Evolutionary conservation across 106 monocot species (phyloP), one percentile per base, ranked within the genome.

Genomic region (Amphibolis antarctica): DNA sequence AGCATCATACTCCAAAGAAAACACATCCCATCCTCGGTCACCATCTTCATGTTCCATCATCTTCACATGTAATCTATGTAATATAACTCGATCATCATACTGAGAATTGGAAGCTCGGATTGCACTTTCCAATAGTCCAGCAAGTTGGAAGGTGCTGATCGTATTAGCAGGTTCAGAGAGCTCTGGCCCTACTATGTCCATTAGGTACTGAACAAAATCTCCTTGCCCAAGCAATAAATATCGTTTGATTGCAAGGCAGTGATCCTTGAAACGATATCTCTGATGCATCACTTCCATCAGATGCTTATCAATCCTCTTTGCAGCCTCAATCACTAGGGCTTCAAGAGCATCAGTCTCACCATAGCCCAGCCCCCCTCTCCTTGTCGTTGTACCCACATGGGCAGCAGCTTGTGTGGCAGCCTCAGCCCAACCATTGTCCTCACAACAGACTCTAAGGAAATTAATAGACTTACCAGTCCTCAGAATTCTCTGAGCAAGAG

Each of bases 1-100:
- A 12, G 98, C 82, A 55, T 91, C 87, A 49, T 98, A 98, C 53
- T 87, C 98, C 69, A 98, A 71, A 1, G 98, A 86, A 59, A 98
- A 98, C 11, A 98, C 98, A 75, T 98, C 98, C 98, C 98, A 98
- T 22, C 98, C 98, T 58, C 75, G 73, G 53, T 91, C 85, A n/a
- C 91, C 98, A 73, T 91, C 87, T 4, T 73, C 77, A 75, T 85
- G 82, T 63, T 91, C 91, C 91, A 98, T 98, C 82, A 98, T 85
- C 68, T 78, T 98, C 20, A 98, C 91, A 79, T 91, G 91, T 58
- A 98, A 58, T 27, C 91, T 54, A 21, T 91, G 87, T 27, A 91
- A 75, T 42, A 98, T 98, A 45, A 88, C 98, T 4, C 82, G 73
- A 59, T 98, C 98, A 50, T 98, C 98, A 69, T 98, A 98, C 65